Conservation (phyloP, 2,329 filamentous ascomycete genomes). For the Alternaria metachromatica region DNA sequence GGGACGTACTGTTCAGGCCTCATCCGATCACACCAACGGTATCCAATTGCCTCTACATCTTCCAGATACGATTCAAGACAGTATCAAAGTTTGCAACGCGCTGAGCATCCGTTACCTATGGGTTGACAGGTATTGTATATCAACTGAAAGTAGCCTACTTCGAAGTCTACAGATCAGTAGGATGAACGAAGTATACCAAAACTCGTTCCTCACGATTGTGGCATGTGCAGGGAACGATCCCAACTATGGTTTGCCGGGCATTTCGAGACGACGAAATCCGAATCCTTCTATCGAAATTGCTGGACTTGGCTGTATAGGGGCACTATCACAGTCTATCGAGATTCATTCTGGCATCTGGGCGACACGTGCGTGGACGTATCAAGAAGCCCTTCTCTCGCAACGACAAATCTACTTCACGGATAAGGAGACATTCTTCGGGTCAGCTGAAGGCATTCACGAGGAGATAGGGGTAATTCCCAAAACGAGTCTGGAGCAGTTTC, state of each 20-base stretch:
- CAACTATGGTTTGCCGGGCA: background rate
- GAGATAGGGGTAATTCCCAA: background rate
- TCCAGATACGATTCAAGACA: background rate
- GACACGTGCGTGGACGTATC: background rate
- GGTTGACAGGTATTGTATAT: slow-evolving; percentile 3
- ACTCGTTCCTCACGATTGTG: background rate
- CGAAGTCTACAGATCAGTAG: background rate
- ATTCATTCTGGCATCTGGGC: background rate
- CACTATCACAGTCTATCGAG: background rate
- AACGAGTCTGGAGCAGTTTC: background rate
- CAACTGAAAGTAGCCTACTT: background rate
- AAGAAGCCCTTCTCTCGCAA: background rate
- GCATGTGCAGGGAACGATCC: background rate
- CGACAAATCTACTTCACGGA: background rate
- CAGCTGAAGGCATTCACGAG: background rate
- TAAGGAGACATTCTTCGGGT: background rate
- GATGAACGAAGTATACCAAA: background rate
- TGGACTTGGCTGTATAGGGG: background rate
- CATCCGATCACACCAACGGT: background rate
- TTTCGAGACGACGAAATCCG: background rate
- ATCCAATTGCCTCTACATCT: background rate
- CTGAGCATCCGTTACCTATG: background rate
- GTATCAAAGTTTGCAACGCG: background rate
- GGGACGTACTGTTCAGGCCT: background rate
- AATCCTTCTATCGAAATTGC: background rate